Conservation (phyloP, 768 basidiomycete genomes). For the Lyophyllum semitale region DNA sequence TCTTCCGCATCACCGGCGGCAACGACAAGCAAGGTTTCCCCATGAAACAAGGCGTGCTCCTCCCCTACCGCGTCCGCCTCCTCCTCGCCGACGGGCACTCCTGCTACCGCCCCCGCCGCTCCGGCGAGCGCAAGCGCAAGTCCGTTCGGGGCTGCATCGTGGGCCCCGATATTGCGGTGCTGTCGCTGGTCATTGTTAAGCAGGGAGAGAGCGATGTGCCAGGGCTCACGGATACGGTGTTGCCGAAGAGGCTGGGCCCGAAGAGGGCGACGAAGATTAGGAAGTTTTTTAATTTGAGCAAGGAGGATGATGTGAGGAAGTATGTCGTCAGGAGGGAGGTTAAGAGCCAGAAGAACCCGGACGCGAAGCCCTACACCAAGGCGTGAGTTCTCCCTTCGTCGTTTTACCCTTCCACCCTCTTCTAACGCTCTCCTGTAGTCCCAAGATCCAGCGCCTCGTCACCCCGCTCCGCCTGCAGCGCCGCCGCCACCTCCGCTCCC, state of each 20-base stretch:
- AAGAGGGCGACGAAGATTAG: constrained; percentile 98
- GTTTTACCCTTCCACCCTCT: neutral
- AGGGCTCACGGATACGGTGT: constrained; percentile 87
- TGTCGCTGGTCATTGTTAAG: constrained; percentile 94
- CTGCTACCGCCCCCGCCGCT: constrained; percentile 91
- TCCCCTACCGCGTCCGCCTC: constrained; percentile 90
- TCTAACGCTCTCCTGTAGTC: constrained; percentile 42
- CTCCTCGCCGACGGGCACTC: constrained; percentile 97
- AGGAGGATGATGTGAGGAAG: constrained; percentile 98
- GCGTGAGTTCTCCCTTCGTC: constrained; percentile 58
- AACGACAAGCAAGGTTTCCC: constrained; percentile 99
- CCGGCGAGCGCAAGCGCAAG: constrained; percentile 98
- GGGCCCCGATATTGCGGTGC: constrained; percentile 93
- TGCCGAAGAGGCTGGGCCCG: constrained; percentile 95
- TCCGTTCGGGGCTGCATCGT: constrained; percentile 99
- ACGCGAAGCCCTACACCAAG: constrained; percentile 94
- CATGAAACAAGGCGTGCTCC: constrained; percentile 98
- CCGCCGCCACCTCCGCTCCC: constrained; percentile 86
- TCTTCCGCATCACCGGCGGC: constrained; percentile 95
- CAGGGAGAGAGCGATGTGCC: constrained; percentile 90
- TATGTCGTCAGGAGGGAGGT: constrained; percentile 96
- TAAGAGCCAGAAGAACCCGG: constrained; percentile 82
- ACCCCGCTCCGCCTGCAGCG: constrained; percentile 95
- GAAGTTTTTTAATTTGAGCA: constrained; percentile 94
- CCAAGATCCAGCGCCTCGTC: constrained; percentile 96